Percentiles rank a stretch among this genome's conserved stretches.
These are phyloP conservation scores for Amaranthus cruentus DNA, from an alignment of 148 eudicot genomes.

Conservation along the genomic window DNA sequence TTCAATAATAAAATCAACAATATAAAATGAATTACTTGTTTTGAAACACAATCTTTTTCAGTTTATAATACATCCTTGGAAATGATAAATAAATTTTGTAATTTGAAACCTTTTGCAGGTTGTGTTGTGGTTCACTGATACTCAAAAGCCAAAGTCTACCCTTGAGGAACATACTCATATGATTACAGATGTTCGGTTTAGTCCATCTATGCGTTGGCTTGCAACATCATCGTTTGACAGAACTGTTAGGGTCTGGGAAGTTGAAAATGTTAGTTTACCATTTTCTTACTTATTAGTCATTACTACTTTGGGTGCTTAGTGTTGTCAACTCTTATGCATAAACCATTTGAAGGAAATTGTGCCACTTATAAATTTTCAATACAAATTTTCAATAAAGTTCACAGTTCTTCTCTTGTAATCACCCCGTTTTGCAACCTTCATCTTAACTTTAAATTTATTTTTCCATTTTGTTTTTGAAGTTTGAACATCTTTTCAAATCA, in stretches of 20 bases:
- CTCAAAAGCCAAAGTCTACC: constrained; percentile 45
- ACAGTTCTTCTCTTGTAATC: not conserved
- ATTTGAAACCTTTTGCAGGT: constrained; percentile 45
- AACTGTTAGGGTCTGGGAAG: constrained; percentile 87
- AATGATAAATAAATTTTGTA: constrained; percentile 4
- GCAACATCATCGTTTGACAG: constrained; percentile 83
- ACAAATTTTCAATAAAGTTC: too few relatives aligned
- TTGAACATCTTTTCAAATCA: not conserved
- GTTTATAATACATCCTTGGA: not conserved
- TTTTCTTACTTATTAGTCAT: not conserved
- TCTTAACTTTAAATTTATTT: not conserved
- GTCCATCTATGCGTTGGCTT: constrained; percentile 57
- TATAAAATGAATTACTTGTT: too few relatives aligned
- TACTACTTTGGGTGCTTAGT: not conserved
- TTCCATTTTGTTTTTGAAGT: not conserved
- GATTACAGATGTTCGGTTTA: constrained; percentile 80
- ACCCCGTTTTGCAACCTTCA: not conserved
- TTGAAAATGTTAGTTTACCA: constrained; percentile 57
- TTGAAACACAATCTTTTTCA: not conserved
- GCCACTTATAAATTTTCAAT: too few relatives aligned
- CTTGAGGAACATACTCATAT: constrained; percentile 73
- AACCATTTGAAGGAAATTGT: not conserved
- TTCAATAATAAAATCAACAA: too few relatives aligned
- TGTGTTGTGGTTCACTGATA: constrained; percentile 64
- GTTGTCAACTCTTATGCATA: not conserved